A percentile compares a stretch with the other conserved stretches of the same genome.
These are phyloP conservation scores for Fusarium domesticum DNA, from an alignment of 2,329 filamentous ascomycete species.

Conservation along the genomic window DNA sequence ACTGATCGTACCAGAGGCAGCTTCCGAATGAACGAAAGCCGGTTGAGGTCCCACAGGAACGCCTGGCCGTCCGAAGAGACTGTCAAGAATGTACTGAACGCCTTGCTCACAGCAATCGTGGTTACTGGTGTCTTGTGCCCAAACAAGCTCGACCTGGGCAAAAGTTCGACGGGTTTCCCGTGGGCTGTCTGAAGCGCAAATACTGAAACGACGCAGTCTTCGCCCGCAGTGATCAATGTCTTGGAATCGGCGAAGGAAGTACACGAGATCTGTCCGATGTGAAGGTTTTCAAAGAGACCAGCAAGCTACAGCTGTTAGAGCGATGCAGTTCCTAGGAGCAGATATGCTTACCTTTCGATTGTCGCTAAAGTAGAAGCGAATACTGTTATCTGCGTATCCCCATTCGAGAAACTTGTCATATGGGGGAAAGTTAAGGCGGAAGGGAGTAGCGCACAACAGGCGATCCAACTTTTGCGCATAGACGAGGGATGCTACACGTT, in stretches of 20 bases:
- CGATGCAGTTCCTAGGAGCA: neutral
- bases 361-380: constrained; percentile 86
- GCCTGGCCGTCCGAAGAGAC: constrained; percentile 78
- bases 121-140: constrained; percentile 85
- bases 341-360: constrained; percentile 62
- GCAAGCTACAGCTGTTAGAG: constrained; percentile 47
- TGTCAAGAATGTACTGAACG: constrained; percentile 84
- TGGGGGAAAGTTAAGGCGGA: constrained; percentile 83
- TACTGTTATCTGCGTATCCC: constrained; percentile 90
- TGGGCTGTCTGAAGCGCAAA: constrained; percentile 66
- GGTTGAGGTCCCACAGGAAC: constrained; percentile 92
- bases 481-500: constrained; percentile 74
- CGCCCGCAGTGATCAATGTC: constrained; percentile 86
- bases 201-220: constrained; percentile 86
- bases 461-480: constrained; percentile 79
- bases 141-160: constrained; percentile 77
- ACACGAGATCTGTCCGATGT: constrained; percentile 83
- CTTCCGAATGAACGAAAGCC: constrained; percentile 78
- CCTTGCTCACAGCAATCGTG: constrained; percentile 77
- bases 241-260: constrained; percentile 84
- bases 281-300: constrained; percentile 89
- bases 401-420: constrained; percentile 94
- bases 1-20: constrained; percentile 57
- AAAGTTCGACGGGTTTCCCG: constrained; percentile 71
- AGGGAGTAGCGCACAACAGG: constrained; percentile 77